phyloP scores from a whole-genome alignment of 352 stramenopile genomes.

The Globisporangium splendens region DNA sequence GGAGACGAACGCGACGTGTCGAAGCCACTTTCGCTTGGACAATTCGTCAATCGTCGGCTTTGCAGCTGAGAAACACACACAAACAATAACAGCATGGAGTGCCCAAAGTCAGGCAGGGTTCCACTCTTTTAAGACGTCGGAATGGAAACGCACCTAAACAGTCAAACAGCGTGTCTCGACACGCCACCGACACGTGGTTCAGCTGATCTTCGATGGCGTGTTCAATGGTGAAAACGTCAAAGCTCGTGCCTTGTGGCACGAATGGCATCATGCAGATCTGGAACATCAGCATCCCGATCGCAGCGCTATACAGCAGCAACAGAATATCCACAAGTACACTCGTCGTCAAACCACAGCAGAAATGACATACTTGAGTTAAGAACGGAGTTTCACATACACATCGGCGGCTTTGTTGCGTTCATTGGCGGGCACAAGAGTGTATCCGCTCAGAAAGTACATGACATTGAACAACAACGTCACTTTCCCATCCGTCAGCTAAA shows the following conservation, averaged over 20 bases:
- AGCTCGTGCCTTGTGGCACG: conserved; percentile 13
- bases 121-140: too few species aligned
- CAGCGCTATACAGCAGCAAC: conserved; percentile 20
- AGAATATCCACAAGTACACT: too few species aligned
- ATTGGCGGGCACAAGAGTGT: conserved; percentile 37
- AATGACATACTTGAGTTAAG: not conserved
- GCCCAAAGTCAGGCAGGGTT: too few species aligned
- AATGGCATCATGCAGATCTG: conserved; percentile 50
- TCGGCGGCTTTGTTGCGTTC: conserved; percentile 34
- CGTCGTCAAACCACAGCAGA: not conserved
- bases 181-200: conserved; percentile 34
- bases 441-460: conserved; percentile 44
- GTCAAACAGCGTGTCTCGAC: conserved; percentile 38
- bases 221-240: conserved; percentile 33
- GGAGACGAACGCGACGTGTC: conserved; percentile 53
- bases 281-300: conserved; percentile 61
- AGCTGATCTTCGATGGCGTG: conserved; percentile 48
- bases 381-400: conserved; percentile 26
- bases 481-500: conserved; percentile 33
- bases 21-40: conserved; percentile 48
- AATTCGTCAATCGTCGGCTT: conserved; percentile 36
- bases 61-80: conserved; percentile 18
- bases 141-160: conserved; percentile 59
- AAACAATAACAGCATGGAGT: too few species aligned
- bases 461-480: conserved; percentile 42